These are phyloP conservation scores for Phylloporus arenicola DNA, from an alignment of 768 basidiomycete species.

Conservation along the genomic window DNA sequence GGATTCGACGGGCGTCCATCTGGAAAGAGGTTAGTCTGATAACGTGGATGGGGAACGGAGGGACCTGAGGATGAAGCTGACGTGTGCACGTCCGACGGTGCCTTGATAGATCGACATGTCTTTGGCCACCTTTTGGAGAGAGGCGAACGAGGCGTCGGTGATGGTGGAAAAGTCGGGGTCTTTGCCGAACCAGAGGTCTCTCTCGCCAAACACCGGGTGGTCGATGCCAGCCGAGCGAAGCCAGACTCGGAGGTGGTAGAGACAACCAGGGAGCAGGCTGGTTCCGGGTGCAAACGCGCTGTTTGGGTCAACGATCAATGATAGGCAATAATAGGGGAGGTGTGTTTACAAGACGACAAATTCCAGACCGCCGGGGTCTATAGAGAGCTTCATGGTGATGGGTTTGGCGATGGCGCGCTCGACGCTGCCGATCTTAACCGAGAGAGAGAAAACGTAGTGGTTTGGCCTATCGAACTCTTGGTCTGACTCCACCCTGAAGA, in stretches of 20 bases:
- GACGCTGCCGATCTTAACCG: slow-evolving; percentile 49
- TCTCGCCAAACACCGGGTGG: slow-evolving; percentile 59
- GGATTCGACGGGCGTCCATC: slow-evolving; percentile 45
- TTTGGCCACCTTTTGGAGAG: slow-evolving; percentile 38
- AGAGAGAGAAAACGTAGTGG: slow-evolving; percentile 48
- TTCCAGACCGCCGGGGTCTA: slow-evolving; percentile 51
- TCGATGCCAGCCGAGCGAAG: slow-evolving; percentile 52
- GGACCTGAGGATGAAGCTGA: slow-evolving; percentile 53
- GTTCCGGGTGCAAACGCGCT: slow-evolving; percentile 60
- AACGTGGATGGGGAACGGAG: neutral
- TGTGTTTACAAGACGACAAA: slow-evolving; percentile 57
- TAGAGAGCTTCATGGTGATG: slow-evolving; percentile 37
- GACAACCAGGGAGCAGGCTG: slow-evolving; percentile 46
- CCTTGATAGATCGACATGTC: slow-evolving; percentile 51
- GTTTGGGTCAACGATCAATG: slow-evolving; percentile 1
- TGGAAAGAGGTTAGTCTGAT: neutral
- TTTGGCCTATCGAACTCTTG: slow-evolving; percentile 18
- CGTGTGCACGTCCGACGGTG: slow-evolving; percentile 49
- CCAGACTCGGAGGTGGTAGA: slow-evolving; percentile 62
- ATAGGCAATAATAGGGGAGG: too few relatives aligned
- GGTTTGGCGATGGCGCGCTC: slow-evolving; percentile 51
- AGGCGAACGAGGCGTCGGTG: slow-evolving; percentile 51
- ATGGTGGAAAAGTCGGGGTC: slow-evolving; percentile 61
- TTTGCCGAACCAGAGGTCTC: slow-evolving; percentile 61
- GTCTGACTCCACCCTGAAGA: slow-evolving; percentile 25